Conservation (phyloP, 768 basidiomycete species). For the Termitomyces heimii region DNA sequence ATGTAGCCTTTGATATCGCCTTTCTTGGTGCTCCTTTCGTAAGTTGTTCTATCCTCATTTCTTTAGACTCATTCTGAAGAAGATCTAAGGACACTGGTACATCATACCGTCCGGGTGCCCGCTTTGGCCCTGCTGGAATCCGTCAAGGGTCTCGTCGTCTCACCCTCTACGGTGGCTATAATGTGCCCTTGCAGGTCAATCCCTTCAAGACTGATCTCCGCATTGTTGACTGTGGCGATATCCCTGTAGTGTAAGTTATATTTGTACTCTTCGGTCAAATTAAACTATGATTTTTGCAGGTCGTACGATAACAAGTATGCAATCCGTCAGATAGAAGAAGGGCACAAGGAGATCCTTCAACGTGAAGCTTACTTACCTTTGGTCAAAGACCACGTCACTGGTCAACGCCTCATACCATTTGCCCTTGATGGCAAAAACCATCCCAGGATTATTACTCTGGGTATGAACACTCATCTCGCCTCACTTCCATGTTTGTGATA, state of each 20-base stretch:
- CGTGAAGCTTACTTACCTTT: constrained; percentile 56
- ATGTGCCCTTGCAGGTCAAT: constrained; percentile 67
- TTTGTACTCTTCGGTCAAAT: background rate
- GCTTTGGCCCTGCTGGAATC: constrained; percentile 83
- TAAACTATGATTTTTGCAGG: constrained; percentile 13
- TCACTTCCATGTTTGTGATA: background rate
- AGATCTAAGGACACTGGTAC: constrained; percentile 56
- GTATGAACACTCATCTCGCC: background rate
- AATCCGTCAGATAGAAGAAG: constrained; percentile 69
- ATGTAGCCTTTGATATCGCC: constrained; percentile 69
- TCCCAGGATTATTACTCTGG: constrained; percentile 71
- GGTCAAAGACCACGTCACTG: constrained; percentile 57
- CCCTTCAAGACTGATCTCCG: constrained; percentile 65
- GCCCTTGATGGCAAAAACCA: constrained; percentile 69
- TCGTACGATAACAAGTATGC: constrained; percentile 73
- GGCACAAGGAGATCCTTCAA: constrained; percentile 66
- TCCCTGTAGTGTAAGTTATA: constrained; percentile 52
- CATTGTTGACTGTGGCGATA: constrained; percentile 75
- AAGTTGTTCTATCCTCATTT: constrained; percentile 17
- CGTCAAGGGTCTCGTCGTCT: constrained; percentile 72
- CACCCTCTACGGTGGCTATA: constrained; percentile 74
- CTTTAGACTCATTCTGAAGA: background rate
- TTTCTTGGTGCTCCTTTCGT: constrained; percentile 79
- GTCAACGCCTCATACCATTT: constrained; percentile 49
- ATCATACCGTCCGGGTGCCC: constrained; percentile 76